These are phyloP conservation scores for Penicillium antarcticum DNA, from an alignment of 495 filamentous ascomycete genomes.

Conservation along the genomic window DNA sequence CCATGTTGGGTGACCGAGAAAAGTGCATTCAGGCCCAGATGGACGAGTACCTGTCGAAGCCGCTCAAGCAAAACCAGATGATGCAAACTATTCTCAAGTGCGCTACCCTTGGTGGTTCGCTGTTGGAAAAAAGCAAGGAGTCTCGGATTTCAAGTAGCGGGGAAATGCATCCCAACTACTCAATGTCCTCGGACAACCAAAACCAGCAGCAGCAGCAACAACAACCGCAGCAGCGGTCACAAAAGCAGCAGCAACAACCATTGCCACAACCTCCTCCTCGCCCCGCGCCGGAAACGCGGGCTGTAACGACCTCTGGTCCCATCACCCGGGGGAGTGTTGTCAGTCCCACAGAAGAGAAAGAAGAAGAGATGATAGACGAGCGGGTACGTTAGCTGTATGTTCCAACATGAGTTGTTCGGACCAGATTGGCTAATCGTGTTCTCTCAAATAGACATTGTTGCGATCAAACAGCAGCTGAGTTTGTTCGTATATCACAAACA, in stretches of 20 bases:
- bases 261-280: slow-evolving; percentile 33
- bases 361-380: slow-evolving; percentile 66
- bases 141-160: slow-evolving; percentile 53
- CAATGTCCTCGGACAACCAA: slow-evolving; percentile 24
- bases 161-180: slow-evolving; percentile 44
- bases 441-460: slow-evolving; percentile 26
- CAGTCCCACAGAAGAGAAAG: slow-evolving; percentile 60
- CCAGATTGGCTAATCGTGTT: slow-evolving; percentile 13
- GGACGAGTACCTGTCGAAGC: slow-evolving; percentile 99
- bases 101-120: slow-evolving; percentile 83
- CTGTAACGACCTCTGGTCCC: slow-evolving; percentile 61
- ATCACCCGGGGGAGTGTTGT: slow-evolving; percentile 49
- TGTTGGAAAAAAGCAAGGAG: slow-evolving; percentile 71
- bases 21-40: slow-evolving; percentile 98
- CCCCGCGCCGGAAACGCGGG: slow-evolving; percentile 50
- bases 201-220: slow-evolving; percentile 20
- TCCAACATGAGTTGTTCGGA: slow-evolving; percentile 8
- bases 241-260: slow-evolving; percentile 12
- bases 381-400: slow-evolving; percentile 55
- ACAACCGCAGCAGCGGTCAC: slow-evolving; percentile 13
- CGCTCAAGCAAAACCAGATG: slow-evolving; percentile 94
- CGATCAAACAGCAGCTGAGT: slow-evolving; percentile 41
- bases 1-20: slow-evolving; percentile 98
- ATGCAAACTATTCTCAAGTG: slow-evolving; percentile 98
- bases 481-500: slow-evolving; percentile 13